Base-by-base conservation (phyloP, 805 yeast genomes). In the Metschnikowia koreensis region DNA sequence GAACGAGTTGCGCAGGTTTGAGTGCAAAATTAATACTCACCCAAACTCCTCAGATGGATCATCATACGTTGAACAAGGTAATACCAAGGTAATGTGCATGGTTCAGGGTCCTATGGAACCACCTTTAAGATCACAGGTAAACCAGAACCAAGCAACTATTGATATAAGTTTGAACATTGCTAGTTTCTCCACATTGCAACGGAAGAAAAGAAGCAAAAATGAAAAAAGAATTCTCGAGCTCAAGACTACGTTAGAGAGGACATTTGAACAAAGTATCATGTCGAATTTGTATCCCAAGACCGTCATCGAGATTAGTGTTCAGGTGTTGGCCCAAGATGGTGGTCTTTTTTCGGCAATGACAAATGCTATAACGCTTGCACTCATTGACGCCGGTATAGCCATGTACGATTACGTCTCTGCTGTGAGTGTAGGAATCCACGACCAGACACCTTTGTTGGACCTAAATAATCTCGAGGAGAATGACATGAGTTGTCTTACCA, bases 51-150 rank as follows among this genome's bases (percentile, higher is more conserved):
- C 94, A 2, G 97, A 93, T 69, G 99, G 98, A 7, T 92, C 97
- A 1, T 84, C 97, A 2, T 87, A 86, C 59, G 83, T 94, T 17
- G 94, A 92, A 67, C 96, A 87, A 69, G 99, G 99, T 31, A 89
- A 89, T 58, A 84, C 97, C 42, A 89, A 90, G 66, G 87, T 91
- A 22, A 80, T 91, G 29, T 89, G 97, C 59, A 77, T 85, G 59
- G 90, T 93, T 2, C 81, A 81, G 53, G 99, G 99, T 0, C 99
- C 99, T 1, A 83, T 81, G 73, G 98, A 93, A 63, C 96, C 97
- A 1, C 70, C 75, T 7, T 56, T 71, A 38, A 74, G 84, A 46
- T 73, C 86, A 11, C 82, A 82, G 60, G 55, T 75, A 22, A 77
- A 79, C 50, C 67, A 77, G 1, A 73, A 77, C 5, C 74, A 73